Conservation (phyloP, 768 basidiomycete genomes). For the Tricholoma bakamatsutake region DNA sequence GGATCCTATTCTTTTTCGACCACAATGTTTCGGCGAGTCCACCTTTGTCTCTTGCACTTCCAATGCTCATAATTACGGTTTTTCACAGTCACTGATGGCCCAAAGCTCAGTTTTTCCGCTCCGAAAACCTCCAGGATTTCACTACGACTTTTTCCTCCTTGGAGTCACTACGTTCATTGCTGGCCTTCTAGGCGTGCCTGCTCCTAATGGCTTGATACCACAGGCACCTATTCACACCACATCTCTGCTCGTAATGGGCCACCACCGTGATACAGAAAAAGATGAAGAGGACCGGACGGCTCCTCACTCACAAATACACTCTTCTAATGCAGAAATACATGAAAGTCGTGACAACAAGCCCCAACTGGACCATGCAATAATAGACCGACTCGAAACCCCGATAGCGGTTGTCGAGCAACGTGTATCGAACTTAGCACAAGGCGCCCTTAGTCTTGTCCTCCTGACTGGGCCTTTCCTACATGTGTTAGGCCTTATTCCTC, state of each 20-base stretch:
- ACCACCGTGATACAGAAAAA: constrained; percentile 28
- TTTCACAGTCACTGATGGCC: constrained; percentile 78
- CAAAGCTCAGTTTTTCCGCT: constrained; percentile 87
- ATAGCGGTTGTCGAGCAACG: constrained; percentile 85
- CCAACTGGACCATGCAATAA: neutral
- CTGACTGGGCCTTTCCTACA: constrained; percentile 81
- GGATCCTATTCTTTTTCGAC: constrained; percentile 93
- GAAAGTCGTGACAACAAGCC: constrained; percentile 8
- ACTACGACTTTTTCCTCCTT: constrained; percentile 87
- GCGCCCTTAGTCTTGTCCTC: constrained; percentile 70
- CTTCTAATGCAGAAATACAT: constrained; percentile 2
- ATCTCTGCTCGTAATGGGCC: constrained; percentile 68
- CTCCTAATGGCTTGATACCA: constrained; percentile 80
- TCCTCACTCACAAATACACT: constrained; percentile 8
- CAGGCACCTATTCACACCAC: constrained; percentile 93
- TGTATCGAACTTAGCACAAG: constrained; percentile 87
- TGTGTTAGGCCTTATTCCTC: constrained; percentile 71
- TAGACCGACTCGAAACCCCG: constrained; percentile 39
- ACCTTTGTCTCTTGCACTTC: neutral
- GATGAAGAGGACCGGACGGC: constrained; percentile 27
- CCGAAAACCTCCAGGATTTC: constrained; percentile 84
- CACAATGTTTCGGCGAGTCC: constrained; percentile 82
- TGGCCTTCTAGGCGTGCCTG: constrained; percentile 79
- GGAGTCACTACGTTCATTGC: constrained; percentile 88
- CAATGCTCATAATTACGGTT: neutral